Conservation (phyloP, 1,284 basidiomycete genomes). For the Ustilago nuda region DNA sequence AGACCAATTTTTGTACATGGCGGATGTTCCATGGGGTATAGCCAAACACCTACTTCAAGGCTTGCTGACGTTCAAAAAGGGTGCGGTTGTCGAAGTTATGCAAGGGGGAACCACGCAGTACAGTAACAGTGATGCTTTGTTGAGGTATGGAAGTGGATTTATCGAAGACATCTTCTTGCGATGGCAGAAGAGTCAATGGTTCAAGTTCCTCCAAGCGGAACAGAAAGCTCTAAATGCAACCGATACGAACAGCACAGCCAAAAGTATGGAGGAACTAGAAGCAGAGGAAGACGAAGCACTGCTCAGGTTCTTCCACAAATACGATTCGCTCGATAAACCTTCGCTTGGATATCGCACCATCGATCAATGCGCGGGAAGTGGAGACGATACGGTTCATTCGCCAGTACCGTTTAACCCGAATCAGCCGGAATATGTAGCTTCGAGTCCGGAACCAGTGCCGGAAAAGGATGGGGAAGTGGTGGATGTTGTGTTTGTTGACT, state of each 20-base stretch:
- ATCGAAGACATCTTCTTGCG: constrained; percentile 45
- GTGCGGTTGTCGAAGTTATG: constrained; percentile 45
- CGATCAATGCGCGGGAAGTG: constrained; percentile 53
- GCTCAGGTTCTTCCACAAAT: constrained; percentile 38
- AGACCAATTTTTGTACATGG: constrained; percentile 63
- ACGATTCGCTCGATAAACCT: constrained; percentile 45
- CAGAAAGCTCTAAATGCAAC: constrained; percentile 23
- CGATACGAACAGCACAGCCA: constrained; percentile 13
- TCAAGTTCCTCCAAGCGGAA: constrained; percentile 38
- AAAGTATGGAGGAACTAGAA: constrained; percentile 43
- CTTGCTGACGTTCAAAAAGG: constrained; percentile 46
- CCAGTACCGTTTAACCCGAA: constrained; percentile 48
- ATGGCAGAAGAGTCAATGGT: constrained; percentile 55
- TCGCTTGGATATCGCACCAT: constrained; percentile 68
- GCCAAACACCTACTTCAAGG: constrained; percentile 51
- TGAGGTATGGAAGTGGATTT: constrained; percentile 36
- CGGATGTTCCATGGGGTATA: constrained; percentile 58
- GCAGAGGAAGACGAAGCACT: constrained; percentile 46
- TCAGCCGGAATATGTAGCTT: constrained; percentile 65
- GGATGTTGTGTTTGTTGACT: constrained; percentile 55
- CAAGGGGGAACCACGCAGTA: constrained; percentile 39
- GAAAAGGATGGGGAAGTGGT: constrained; percentile 41
- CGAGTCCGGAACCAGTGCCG: constrained; percentile 45
- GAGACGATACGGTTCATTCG: constrained; percentile 65
- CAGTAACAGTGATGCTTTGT: constrained; percentile 35